phyloP scores from a whole-genome alignment of 192 early-diverging fungal species.

The Coemansia sp. region DNA sequence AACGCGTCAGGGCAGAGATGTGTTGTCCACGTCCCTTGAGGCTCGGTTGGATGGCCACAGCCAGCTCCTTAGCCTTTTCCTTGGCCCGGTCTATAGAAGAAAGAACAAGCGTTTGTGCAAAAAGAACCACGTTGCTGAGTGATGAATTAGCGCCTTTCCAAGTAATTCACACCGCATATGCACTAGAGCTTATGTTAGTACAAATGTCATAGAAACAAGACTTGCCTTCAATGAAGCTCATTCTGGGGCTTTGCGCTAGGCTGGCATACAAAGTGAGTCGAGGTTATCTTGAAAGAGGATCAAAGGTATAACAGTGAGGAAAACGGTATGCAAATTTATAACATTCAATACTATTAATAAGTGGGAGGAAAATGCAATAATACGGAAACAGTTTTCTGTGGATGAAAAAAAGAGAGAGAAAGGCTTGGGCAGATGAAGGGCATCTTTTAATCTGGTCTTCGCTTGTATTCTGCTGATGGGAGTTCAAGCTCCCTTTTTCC shows the following conservation, averaged over 20 bases:
- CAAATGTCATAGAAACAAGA: not conserved
- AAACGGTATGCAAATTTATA: not conserved
- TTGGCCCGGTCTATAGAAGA: constrained; percentile 2
- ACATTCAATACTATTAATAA: not conserved
- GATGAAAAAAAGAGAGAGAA: not conserved
- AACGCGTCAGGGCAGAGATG: not conserved
- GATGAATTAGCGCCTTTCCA: not conserved
- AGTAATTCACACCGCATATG: not conserved
- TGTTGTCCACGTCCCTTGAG: not conserved
- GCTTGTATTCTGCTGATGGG: no score
- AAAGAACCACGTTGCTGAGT: not conserved
- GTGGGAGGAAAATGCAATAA: not conserved
- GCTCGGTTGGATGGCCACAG: not conserved
- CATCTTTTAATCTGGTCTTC: not conserved
- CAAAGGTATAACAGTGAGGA: not conserved
- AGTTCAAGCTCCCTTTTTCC: not conserved
- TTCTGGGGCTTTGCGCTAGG: not conserved
- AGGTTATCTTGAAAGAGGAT: not conserved
- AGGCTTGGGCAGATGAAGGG: not conserved
- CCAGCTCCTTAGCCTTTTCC: not conserved
- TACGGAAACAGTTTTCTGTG: not conserved
- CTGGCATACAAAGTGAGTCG: not conserved
- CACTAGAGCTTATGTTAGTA: not conserved
- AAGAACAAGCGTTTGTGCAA: not conserved
- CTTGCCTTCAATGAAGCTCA: not conserved